Conservation (phyloP, 495 filamentous ascomycete genomes). For the Daldinia grandis region DNA sequence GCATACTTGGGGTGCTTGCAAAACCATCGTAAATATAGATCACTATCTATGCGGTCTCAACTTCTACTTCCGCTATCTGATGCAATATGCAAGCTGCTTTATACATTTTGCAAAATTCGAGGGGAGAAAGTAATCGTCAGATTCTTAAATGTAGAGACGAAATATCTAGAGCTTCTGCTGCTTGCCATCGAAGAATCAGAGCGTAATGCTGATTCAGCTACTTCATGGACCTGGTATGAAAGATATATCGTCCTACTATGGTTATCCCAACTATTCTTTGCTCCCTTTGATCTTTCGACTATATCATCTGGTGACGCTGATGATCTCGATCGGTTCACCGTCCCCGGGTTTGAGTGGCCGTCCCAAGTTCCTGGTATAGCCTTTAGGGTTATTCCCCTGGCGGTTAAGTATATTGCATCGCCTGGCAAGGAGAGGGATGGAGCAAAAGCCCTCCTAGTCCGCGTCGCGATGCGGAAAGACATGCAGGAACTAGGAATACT, state of each 20-base stretch:
- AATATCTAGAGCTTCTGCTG: conserved; percentile 80
- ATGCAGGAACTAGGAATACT: conserved; percentile 83
- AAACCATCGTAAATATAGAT: conserved; percentile 47
- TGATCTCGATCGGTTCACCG: conserved; percentile 45
- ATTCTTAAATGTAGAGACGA: conserved; percentile 89
- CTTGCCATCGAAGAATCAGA: conserved; percentile 66
- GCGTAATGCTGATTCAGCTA: conserved; percentile 29
- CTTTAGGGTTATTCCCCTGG: conserved; percentile 73
- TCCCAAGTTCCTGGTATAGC: conserved; percentile 72
- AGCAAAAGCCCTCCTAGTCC: conserved; percentile 80
- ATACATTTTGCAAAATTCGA: conserved; percentile 92
- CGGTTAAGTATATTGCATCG: conserved; percentile 71
- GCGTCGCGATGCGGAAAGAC: conserved; percentile 82
- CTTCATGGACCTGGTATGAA: conserved; percentile 79
- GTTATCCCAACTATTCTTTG: conserved; percentile 91
- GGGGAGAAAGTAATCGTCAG: conserved; percentile 90
- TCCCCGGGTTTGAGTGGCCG: conserved; percentile 58
- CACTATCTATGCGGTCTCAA: conserved; percentile 47
- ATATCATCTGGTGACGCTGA: conserved; percentile 71
- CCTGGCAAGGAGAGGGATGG: conserved; percentile 89
- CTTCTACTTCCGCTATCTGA: conserved; percentile 67
- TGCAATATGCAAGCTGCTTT: conserved; percentile 80
- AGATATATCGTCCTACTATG: conserved; percentile 88
- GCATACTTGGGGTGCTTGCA: conserved; percentile 76
- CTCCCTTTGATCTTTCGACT: conserved; percentile 87